Conservation (phyloP, 768 basidiomycete genomes). For the Amylocystis lapponica region DNA sequence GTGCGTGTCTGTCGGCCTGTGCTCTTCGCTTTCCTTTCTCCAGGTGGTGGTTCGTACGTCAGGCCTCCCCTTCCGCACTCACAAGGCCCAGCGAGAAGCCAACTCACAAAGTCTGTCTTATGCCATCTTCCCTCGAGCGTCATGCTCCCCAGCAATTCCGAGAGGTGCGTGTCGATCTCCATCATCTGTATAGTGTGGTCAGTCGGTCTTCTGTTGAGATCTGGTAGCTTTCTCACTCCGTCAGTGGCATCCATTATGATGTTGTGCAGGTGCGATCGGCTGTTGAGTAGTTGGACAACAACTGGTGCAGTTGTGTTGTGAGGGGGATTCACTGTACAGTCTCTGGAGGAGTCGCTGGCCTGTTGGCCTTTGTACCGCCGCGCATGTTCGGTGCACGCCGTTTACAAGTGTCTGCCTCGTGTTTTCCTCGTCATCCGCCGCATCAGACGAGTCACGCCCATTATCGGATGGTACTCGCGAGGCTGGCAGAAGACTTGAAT, state of each 20-base stretch:
- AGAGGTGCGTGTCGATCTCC: constrained; percentile 21
- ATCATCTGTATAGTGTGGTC: constrained; percentile 7
- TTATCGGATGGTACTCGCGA: constrained; percentile 2
- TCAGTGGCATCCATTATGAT: neutral
- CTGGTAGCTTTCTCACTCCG: too few relatives aligned
- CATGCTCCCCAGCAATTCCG: constrained; percentile 18
- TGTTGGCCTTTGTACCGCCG: neutral
- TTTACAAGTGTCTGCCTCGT: neutral
- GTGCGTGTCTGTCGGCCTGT: constrained; percentile 7
- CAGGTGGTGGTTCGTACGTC: constrained; percentile 1
- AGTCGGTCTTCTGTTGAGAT: neutral
- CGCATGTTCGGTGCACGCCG: neutral
- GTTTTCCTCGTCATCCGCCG: neutral
- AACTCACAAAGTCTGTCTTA: constrained; percentile 17
- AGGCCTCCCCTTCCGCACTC: too few relatives aligned
- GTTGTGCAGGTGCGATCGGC: too few relatives aligned
- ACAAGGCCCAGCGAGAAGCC: too few relatives aligned
- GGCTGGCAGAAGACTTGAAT: too few relatives aligned
- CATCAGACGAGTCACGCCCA: constrained; percentile 1
- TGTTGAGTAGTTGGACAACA: too few relatives aligned
- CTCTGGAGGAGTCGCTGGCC: neutral
- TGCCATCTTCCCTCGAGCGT: constrained; percentile 14
- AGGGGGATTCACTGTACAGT: neutral
- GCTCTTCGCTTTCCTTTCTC: constrained; percentile 22
- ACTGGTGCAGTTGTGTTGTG: neutral